These are phyloP conservation scores for Dipodascus albidus DNA, from an alignment of 805 yeast species.

Conservation along the genomic window DNA sequence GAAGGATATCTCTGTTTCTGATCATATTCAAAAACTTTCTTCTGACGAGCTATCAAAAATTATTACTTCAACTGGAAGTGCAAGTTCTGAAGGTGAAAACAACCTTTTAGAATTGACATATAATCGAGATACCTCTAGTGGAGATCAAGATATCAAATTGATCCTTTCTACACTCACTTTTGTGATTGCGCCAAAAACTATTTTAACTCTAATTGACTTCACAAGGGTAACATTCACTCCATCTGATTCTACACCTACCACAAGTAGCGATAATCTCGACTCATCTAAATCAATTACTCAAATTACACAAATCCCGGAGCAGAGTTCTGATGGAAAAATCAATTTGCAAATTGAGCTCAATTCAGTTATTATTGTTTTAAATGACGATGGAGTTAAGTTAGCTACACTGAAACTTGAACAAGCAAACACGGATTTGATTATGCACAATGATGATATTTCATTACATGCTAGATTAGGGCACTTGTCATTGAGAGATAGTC, in stretches of 20 bases:
- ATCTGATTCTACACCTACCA: slow-evolving; percentile 34
- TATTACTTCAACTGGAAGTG: slow-evolving; percentile 8
- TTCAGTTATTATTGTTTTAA: slow-evolving; percentile 44
- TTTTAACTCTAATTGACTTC: slow-evolving; percentile 70
- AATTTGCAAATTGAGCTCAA: not conserved
- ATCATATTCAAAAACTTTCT: slow-evolving; percentile 54
- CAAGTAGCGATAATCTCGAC: not conserved
- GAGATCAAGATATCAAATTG: slow-evolving; percentile 65
- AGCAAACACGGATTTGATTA: not conserved
- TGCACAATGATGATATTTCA: not conserved
- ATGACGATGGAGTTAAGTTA: slow-evolving; percentile 72
- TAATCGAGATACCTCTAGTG: slow-evolving; percentile 37
- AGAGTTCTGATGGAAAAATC: not conserved
- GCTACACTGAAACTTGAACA: slow-evolving; percentile 55
- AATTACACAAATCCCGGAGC: no score
- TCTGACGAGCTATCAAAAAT: slow-evolving; percentile 55
- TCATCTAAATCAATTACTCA: not conserved
- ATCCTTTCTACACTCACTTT: slow-evolving; percentile 69
- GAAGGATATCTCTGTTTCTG: slow-evolving; percentile 58
- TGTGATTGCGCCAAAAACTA: slow-evolving; percentile 64
- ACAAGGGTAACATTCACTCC: slow-evolving; percentile 78
- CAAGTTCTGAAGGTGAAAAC: slow-evolving; percentile 40
- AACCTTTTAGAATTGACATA: slow-evolving; percentile 44
- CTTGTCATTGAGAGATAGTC: slow-evolving; percentile 5
- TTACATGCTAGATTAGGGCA: not conserved